phyloP scores from a whole-genome alignment of 768 basidiomycete species.

The Epithele typhae region DNA sequence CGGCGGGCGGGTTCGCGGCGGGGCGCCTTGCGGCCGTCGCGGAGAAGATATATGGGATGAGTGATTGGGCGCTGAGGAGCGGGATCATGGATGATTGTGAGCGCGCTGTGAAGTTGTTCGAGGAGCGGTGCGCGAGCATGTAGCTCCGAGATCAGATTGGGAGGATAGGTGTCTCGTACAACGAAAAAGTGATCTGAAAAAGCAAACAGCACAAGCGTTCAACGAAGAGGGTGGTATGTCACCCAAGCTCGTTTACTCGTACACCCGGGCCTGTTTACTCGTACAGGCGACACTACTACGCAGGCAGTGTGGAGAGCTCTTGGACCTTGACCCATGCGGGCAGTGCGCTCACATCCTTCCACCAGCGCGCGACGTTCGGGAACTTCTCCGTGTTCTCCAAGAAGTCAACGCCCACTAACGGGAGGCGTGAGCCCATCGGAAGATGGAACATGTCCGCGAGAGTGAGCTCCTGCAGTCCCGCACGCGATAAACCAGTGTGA shows the following conservation, averaged over 20 bases:
- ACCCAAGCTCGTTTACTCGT: no score
- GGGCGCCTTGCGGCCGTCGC: not conserved
- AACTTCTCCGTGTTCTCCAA: constrained; percentile 26
- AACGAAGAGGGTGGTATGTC: no score
- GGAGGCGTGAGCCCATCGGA: constrained; percentile 35
- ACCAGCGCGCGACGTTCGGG: constrained; percentile 47
- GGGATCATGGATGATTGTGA: not conserved
- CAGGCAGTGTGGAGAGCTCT: no score
- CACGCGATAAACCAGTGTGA: not conserved
- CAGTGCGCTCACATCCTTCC: constrained; percentile 43
- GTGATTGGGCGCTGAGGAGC: not conserved
- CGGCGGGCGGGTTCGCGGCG: not conserved
- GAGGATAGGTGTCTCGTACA: no score
- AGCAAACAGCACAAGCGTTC: no score
- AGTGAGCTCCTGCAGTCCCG: constrained; percentile 35
- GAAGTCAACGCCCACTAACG: constrained; percentile 20
- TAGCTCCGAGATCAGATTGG: no score
- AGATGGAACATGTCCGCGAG: constrained; percentile 59
- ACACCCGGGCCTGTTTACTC: no score
- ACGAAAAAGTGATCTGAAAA: no score
- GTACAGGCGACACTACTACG: no score
- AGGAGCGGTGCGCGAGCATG: no score
- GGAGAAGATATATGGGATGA: not conserved
- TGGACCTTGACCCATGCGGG: constrained; percentile 36
- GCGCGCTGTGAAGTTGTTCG: not conserved